Percentiles rank a stretch among this genome's conserved stretches.
phyloP scores from a whole-genome alignment of 2,329 filamentous ascomycete species.

The Xylaria sp. region DNA sequence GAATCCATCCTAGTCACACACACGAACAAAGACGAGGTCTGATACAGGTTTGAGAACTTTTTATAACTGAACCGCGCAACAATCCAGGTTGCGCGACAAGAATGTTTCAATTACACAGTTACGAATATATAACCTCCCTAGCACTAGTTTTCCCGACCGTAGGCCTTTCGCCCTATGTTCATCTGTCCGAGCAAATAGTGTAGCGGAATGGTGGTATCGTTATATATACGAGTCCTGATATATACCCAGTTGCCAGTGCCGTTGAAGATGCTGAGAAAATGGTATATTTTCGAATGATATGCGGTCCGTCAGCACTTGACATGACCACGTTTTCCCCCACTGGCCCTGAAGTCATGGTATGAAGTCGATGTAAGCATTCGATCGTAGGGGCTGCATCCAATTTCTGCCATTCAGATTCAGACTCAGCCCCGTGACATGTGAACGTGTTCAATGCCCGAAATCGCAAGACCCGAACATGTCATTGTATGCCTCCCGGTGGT shows the following conservation, averaged over 20 bases:
- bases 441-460: constrained; percentile 6
- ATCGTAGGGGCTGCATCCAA: constrained; percentile 14
- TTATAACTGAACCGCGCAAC: constrained; percentile 4
- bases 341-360: constrained; percentile 9
- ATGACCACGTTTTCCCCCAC: constrained; percentile 10
- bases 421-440: constrained; percentile 3
- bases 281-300: constrained; percentile 11
- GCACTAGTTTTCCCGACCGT: constrained; percentile 12
- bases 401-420: constrained; percentile 5
- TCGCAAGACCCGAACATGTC: background rate
- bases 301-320: constrained; percentile 23
- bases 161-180: constrained; percentile 5
- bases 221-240: constrained; percentile 22
- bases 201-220: constrained; percentile 14
- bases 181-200: constrained; percentile 6
- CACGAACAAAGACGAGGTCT: background rate
- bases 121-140: constrained; percentile 28
- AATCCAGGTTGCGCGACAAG: constrained; percentile 20
- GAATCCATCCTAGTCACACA: background rate
- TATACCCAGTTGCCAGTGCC: constrained; percentile 17
- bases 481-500: background rate
- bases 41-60: background rate
- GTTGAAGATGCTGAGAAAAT: constrained; percentile 14
- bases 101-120: constrained; percentile 31
- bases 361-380: constrained; percentile 14